A percentile compares a stretch with the other conserved stretches of the same genome.
phyloP scores from a whole-genome alignment of 2,329 filamentous ascomycete species.

The Arthrinium phaeospermum region DNA sequence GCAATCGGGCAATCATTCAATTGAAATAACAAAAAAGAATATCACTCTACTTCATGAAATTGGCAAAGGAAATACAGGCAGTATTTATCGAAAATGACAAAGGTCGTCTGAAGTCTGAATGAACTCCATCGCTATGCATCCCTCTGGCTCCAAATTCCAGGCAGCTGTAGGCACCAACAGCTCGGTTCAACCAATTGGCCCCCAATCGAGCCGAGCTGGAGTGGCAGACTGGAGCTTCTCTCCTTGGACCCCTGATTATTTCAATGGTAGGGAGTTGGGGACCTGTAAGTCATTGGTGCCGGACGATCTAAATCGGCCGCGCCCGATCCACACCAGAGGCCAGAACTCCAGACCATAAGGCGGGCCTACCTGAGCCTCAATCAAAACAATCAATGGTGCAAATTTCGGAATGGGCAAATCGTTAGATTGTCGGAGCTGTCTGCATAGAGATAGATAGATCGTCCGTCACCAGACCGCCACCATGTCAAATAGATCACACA shows the following conservation, averaged over 20 bases:
- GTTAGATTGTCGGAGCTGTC: background rate
- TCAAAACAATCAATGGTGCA: background rate
- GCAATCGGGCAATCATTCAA: background rate
- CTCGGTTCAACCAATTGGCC: background rate
- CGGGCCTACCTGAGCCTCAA: background rate
- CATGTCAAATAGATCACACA: background rate
- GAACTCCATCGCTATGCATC: background rate
- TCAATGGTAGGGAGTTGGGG: background rate
- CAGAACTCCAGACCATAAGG: constrained; percentile 3
- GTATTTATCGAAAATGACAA: background rate
- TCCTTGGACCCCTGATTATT: background rate
- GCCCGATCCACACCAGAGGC: background rate
- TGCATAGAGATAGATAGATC: background rate
- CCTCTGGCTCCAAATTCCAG: background rate
- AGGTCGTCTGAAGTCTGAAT: background rate
- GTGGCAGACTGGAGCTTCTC: background rate
- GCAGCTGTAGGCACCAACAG: constrained; percentile 9
- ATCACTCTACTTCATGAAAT: background rate
- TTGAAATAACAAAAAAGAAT: background rate
- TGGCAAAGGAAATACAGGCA: background rate
- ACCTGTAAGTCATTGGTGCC: constrained; percentile 1
- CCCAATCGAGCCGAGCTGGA: background rate
- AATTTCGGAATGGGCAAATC: background rate
- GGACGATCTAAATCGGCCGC: constrained; percentile 12
- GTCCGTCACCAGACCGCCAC: background rate